Percentiles rank a stretch among this genome's conserved stretches.
These are phyloP conservation scores for Dendrostoma leiphaemia DNA, from an alignment of 2,329 filamentous ascomycete genomes.

Conservation along the genomic window DNA sequence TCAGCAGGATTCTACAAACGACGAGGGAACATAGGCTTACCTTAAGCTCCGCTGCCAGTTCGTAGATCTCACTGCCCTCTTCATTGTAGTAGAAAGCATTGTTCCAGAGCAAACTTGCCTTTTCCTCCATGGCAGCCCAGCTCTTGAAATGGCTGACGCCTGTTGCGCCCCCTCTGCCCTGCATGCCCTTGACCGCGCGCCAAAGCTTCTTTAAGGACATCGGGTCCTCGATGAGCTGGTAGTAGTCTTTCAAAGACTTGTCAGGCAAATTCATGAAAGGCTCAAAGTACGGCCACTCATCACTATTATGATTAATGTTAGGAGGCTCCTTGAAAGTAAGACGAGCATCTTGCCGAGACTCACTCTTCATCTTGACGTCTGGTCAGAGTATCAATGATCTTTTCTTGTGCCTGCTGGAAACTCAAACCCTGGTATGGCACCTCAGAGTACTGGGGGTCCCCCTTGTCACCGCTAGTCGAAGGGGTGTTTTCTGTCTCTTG, in stretches of 20 bases:
- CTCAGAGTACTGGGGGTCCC: constrained; percentile 53
- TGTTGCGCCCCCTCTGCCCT: constrained; percentile 64
- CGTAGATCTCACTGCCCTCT: constrained; percentile 81
- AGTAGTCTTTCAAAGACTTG: constrained; percentile 79
- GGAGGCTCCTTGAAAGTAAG: not conserved
- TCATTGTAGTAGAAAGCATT: constrained; percentile 92
- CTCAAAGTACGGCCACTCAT: constrained; percentile 67
- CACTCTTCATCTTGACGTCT: constrained; percentile 66
- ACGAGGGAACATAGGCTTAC: constrained; percentile 43
- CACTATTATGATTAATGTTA: too few species aligned
- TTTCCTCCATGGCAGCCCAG: constrained; percentile 80
- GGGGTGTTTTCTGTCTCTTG: constrained; percentile 28
- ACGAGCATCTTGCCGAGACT: constrained; percentile 16
- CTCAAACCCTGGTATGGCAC: constrained; percentile 67
- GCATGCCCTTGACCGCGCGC: constrained; percentile 72
- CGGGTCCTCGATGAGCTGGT: constrained; percentile 77
- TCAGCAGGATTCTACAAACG: too few species aligned
- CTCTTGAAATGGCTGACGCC: constrained; percentile 69
- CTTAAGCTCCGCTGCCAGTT: constrained; percentile 76
- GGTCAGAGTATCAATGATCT: constrained; percentile 74
- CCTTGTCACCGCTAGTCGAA: constrained; percentile 31
- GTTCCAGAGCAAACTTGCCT: constrained; percentile 77
- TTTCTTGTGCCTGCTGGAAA: constrained; percentile 85
- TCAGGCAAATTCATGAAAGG: constrained; percentile 78
- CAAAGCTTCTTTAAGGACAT: constrained; percentile 75